Percentiles rank a stretch among this genome's conserved stretches.
phyloP scores from a whole-genome alignment of 306 rosid genomes.

The Begonia peltatifolia region DNA sequence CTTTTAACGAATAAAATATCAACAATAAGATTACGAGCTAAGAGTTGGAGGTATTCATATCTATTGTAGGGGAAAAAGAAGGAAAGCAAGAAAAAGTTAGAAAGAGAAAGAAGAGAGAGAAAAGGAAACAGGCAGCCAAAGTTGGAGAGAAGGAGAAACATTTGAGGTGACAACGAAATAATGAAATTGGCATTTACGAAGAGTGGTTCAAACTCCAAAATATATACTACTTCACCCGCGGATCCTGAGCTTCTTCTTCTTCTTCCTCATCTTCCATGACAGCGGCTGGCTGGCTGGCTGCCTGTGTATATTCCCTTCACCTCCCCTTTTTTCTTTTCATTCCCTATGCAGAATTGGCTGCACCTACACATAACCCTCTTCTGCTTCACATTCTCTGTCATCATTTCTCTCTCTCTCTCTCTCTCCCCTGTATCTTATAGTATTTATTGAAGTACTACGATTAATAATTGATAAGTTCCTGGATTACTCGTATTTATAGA shows the following conservation, averaged over 20 bases:
- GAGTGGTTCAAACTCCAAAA: conserved; percentile 82
- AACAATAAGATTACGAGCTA: no score
- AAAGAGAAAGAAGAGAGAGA: no score
- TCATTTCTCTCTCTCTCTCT: conserved; percentile 9
- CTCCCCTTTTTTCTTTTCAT: conserved; percentile 3
- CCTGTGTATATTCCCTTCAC: conserved; percentile 7
- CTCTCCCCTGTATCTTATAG: neutral
- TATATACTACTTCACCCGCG: conserved; percentile 23
- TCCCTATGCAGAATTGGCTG: neutral
- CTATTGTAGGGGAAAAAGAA: no score
- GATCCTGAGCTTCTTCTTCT: neutral
- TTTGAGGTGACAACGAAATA: neutral
- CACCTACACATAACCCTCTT: neutral
- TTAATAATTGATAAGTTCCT: no score
- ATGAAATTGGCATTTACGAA: conserved; percentile 26
- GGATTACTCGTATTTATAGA: no score
- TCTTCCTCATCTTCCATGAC: conserved; percentile 10
- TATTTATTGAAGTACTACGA: neutral
- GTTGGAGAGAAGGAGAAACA: no score
- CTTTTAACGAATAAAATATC: no score
- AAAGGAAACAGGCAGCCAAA: no score
- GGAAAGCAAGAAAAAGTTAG: no score
- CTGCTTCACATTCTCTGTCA: neutral
- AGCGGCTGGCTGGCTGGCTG: conserved; percentile 13
- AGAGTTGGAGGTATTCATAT: no score